These are phyloP conservation scores for Boletus pseudo-olivaceus DNA, from an alignment of 768 basidiomycete genomes.

Conservation along the genomic window DNA sequence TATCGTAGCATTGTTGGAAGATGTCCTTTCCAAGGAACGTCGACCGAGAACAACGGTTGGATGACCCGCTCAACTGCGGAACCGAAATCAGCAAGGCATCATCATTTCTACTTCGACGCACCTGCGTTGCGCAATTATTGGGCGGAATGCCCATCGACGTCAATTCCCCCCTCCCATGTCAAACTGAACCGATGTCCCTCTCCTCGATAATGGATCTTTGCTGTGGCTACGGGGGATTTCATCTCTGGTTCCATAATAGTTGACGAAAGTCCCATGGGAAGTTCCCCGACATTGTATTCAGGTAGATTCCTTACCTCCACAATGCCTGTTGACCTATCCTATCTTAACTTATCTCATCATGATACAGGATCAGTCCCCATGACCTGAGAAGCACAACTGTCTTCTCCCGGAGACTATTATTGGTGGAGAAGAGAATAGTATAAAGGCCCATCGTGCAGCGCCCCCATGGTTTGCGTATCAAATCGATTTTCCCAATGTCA, in stretches of 20 bases:
- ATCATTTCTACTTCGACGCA: not conserved
- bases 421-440: not conserved
- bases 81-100: not conserved
- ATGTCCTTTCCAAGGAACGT: not conserved
- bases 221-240: not conserved
- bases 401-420: not conserved
- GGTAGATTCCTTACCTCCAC: not conserved
- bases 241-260: not conserved
- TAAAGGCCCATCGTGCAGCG: not conserved
- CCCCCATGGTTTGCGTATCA: not conserved
- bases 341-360: not conserved
- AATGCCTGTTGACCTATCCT: not conserved
- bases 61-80: not conserved
- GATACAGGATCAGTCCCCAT: not conserved
- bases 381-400: not conserved
- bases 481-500: slow-evolving; percentile 9
- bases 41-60: not conserved
- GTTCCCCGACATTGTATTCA: not conserved
- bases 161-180: not conserved
- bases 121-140: not conserved
- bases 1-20: no score
- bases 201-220: not conserved
- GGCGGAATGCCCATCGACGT: not conserved
- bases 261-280: not conserved
- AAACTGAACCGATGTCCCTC: not conserved